Evolutionary conservation across 805 yeast species (phyloP).

Genomic region (Lachancea meyersii): DNA sequence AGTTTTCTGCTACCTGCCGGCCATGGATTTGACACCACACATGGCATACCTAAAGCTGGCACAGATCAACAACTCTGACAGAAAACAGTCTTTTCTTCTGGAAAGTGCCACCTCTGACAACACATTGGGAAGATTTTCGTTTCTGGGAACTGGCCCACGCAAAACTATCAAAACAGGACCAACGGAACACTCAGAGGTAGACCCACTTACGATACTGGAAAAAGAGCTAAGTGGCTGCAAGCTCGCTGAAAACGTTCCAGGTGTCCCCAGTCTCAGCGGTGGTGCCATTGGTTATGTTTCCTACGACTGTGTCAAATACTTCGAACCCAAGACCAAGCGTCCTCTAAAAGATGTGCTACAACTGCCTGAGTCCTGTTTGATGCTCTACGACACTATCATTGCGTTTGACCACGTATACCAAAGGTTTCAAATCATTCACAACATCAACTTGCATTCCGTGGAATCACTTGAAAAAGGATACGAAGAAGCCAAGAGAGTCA

Average conservation of each 20-base stretch:
- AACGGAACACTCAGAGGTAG: slow-evolving; percentile 45
- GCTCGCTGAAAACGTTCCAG: slow-evolving; percentile 69
- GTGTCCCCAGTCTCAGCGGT: slow-evolving; percentile 78
- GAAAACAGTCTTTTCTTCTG: slow-evolving; percentile 69
- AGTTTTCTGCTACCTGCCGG: slow-evolving; percentile 63
- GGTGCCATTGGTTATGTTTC: slow-evolving; percentile 97
- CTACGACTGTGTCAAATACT: slow-evolving; percentile 93
- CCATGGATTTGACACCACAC: slow-evolving; percentile 82
- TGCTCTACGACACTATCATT: slow-evolving; percentile 84
- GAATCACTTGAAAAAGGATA: slow-evolving; percentile 40
- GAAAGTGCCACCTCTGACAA: slow-evolving; percentile 90
- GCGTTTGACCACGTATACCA: slow-evolving; percentile 94
- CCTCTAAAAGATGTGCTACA: slow-evolving; percentile 69
- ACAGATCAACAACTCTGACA: slow-evolving; percentile 45
- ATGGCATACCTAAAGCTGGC: slow-evolving; percentile 83
- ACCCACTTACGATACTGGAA: slow-evolving; percentile 74
- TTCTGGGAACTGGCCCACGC: slow-evolving; percentile 81
- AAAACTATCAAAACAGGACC: slow-evolving; percentile 78
- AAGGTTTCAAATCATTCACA: slow-evolving; percentile 84
- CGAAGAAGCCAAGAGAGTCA: slow-evolving; percentile 48
- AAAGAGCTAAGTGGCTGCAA: slow-evolving; percentile 57
- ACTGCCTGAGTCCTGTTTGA: slow-evolving; percentile 86
- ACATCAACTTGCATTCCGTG: slow-evolving; percentile 45
- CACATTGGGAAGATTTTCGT: slow-evolving; percentile 82
- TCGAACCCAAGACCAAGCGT: slow-evolving; percentile 84